Base-by-base conservation (phyloP, 1,139 yeast species). In the Pichia sp. region DNA sequence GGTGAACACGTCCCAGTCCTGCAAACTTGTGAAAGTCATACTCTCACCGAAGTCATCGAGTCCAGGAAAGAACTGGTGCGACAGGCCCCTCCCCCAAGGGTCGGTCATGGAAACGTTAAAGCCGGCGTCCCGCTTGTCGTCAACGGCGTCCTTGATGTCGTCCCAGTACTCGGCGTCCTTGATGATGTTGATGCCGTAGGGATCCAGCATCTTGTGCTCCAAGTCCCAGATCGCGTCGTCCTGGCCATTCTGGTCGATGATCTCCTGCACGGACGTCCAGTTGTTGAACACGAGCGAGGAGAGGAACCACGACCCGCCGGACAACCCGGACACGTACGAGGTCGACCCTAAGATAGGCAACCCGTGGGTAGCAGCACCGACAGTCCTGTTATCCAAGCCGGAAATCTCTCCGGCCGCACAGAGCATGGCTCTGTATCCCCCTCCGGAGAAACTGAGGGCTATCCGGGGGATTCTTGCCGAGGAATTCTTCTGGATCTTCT, bases 401-500 rank as follows among this genome's bases (percentile, higher is more conserved):
- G 91, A 74, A 41, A 89, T 69, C 66, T 84, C 83, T 41, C 97
- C 96, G 1, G 96, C 96, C n/a, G 96, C 96, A 52, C 75, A 70
- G 42, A 89, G 70, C 96, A 89, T 87, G 48, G 96, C 96, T 54
- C 97, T 78, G 69, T 87, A 89, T 3, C 96, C 95, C 62, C 97
- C 97, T 41, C 97, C 97, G 5, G 93, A 82, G 64, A 87, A 85
- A 3, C 96, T 90, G 21, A 89, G 64, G 3, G 85, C 96, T 50
- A 88, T 74, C 44, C 66, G 55, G 16, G 67, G 68, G 16, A 60
- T 59, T 16, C 59, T 53, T 13, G 62, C 62, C 1, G 65, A 58
- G 5, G 62, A 53, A 39, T 62, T 39, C 3, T 57, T 45, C 18
- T 40, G 30, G n/a, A 64, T 50, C 9, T 51, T 43, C 53, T 71